A percentile compares a stretch with the other conserved stretches of the same genome.
These are phyloP conservation scores for Apiotrichum veenhuisii DNA, from an alignment of 1,284 basidiomycete species.

Conservation along the genomic window DNA sequence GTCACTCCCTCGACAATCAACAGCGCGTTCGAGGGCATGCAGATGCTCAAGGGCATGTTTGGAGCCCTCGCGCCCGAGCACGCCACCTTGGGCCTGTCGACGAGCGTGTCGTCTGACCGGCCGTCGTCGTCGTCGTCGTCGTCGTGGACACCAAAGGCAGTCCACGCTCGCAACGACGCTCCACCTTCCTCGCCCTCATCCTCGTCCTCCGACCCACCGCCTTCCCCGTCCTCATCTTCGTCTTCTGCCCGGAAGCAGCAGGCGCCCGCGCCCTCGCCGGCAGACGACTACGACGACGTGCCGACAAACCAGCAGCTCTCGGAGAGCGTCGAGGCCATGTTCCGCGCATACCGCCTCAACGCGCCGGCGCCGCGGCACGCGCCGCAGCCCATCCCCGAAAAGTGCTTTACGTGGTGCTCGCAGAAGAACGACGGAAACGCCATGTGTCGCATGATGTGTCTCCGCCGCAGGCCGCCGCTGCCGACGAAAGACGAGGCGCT, in stretches of 20 bases:
- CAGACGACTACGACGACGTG: background rate
- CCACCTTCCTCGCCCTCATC: background rate
- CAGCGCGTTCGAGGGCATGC: background rate
- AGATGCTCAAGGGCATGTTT: background rate
- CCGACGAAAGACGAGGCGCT: slow-evolving; percentile 27
- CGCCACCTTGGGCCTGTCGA: background rate
- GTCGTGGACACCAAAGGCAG: too few relatives aligned
- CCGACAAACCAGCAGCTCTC: background rate
- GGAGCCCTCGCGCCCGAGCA: background rate
- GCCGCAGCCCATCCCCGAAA: slow-evolving; percentile 29
- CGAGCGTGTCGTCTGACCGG: too few relatives aligned
- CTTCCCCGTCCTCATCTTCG: background rate
- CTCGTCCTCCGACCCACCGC: background rate
- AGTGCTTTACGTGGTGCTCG: slow-evolving; percentile 40
- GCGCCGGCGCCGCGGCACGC: background rate
- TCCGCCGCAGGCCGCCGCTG: slow-evolving; percentile 25
- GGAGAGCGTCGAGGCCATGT: background rate
- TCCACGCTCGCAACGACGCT: background rate
- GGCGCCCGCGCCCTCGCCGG: background rate
- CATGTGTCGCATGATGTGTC: slow-evolving; percentile 42
- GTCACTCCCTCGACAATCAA: background rate
- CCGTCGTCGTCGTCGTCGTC: too few relatives aligned
- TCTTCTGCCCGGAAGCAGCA: background rate
- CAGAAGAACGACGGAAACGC: slow-evolving; percentile 32
- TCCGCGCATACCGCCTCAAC: background rate